Evolutionary conservation across 805 yeast genomes (phyloP).

Genomic region (Zygoascus biomembranicola): DNA sequence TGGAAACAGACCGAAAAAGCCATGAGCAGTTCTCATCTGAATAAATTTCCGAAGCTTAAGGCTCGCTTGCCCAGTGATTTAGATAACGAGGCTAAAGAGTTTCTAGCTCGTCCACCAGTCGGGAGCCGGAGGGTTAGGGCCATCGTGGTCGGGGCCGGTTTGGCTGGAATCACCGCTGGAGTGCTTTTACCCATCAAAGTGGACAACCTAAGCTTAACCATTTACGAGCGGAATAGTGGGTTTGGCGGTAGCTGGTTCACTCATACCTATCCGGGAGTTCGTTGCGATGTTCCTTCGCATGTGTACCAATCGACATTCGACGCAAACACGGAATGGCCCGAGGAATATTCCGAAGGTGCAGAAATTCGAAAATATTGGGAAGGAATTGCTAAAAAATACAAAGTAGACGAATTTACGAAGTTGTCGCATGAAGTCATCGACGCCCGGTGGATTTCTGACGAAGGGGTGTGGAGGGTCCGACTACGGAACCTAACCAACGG

Average conservation of each 20-base stretch:
- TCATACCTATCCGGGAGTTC: constrained; percentile 21
- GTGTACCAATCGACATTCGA: constrained; percentile 22
- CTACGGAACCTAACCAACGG: constrained; percentile 7
- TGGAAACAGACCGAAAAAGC: no score
- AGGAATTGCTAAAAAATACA: constrained; percentile 18
- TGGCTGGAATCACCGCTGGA: constrained; percentile 22
- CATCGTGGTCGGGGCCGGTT: constrained; percentile 23
- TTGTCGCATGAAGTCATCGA: constrained; percentile 14
- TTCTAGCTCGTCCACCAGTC: neutral
- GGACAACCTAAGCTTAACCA: neutral
- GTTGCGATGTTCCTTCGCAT: constrained; percentile 23
- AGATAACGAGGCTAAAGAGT: neutral
- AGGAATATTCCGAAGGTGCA: constrained; percentile 17
- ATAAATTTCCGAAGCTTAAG: neutral
- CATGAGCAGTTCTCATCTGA: no score
- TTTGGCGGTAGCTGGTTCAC: constrained; percentile 25
- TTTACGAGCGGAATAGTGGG: constrained; percentile 25
- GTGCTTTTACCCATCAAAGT: constrained; percentile 18
- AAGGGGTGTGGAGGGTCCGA: constrained; percentile 9
- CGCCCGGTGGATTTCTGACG: constrained; percentile 18
- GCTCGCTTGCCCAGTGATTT: neutral
- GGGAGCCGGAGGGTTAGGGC: neutral
- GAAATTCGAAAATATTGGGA: constrained; percentile 22
- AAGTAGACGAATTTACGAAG: constrained; percentile 15
- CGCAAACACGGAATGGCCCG: constrained; percentile 23